Evolutionary conservation across 371 early-diverging fungal species (phyloP).

Genomic region (Lichtheimia corymbifera): DNA sequence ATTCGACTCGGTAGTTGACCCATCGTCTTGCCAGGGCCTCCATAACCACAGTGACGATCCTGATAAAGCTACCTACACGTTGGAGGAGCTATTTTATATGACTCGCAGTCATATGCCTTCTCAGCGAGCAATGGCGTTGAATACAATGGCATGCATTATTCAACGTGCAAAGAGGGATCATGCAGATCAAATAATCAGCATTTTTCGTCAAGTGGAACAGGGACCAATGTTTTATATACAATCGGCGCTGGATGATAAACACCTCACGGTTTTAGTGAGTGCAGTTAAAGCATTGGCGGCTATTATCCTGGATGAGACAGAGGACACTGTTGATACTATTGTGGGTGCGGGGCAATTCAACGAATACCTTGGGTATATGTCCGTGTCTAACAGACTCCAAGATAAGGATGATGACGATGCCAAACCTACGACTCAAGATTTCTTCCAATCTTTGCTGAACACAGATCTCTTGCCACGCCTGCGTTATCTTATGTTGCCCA

Average conservation of each 20-base stretch:
- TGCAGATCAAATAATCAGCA: conserved; percentile 30
- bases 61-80: conserved; percentile 83
- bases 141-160: conserved; percentile 63
- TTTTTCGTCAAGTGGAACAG: conserved; percentile 41
- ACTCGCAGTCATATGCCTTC: conserved; percentile 81
- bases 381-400: conserved; percentile 3
- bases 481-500: conserved; percentile 46
- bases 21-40: conserved; percentile 69
- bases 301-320: conserved; percentile 29
- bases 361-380: conserved; percentile 30
- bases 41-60: conserved; percentile 92
- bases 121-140: conserved; percentile 78
- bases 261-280: conserved; percentile 57
- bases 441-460: conserved; percentile 51
- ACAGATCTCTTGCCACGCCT: conserved; percentile 62
- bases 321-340: conserved; percentile 31
- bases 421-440: conserved; percentile 20
- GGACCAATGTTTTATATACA: conserved; percentile 54
- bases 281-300: conserved; percentile 55
- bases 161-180: conserved; percentile 43
- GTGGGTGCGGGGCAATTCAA: conserved; percentile 21
- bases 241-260: conserved; percentile 67
- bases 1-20: conserved; percentile 50
- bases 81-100: conserved; percentile 80
- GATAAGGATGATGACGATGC: conserved; percentile 12